These are phyloP conservation scores for Annulohypoxylon moriforme DNA, from an alignment of 495 filamentous ascomycete species.

Conservation along the genomic window DNA sequence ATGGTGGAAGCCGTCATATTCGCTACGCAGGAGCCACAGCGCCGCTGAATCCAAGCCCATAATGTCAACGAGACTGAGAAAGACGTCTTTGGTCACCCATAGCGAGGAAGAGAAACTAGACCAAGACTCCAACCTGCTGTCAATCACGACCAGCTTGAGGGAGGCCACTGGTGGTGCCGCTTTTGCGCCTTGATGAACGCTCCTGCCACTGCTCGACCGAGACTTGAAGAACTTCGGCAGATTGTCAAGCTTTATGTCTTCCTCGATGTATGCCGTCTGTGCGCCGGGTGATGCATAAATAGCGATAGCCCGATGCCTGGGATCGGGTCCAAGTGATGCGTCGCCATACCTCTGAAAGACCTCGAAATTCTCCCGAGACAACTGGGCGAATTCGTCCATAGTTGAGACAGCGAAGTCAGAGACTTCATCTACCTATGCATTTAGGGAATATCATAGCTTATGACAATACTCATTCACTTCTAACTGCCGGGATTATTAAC, in stretches of 20 bases:
- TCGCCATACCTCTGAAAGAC: slow-evolving; percentile 38
- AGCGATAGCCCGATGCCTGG: slow-evolving; percentile 30
- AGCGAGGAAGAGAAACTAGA: slow-evolving; percentile 26
- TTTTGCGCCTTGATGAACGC: neutral
- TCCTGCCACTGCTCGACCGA: neutral
- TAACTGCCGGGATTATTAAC: neutral
- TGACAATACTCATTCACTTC: neutral
- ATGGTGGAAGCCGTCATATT: slow-evolving; percentile 41
- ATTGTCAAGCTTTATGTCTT: slow-evolving; percentile 22
- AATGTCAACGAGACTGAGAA: slow-evolving; percentile 28
- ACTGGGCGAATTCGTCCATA: slow-evolving; percentile 43
- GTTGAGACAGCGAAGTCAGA: slow-evolving; percentile 10
- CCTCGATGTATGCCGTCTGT: slow-evolving; percentile 27
- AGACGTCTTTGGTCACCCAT: slow-evolving; percentile 30
- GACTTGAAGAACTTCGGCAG: slow-evolving; percentile 28
- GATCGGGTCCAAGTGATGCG: slow-evolving; percentile 26
- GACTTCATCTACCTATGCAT: slow-evolving; percentile 3
- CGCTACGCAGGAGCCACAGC: slow-evolving; percentile 39
- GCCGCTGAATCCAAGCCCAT: slow-evolving; percentile 35
- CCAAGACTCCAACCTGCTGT: slow-evolving; percentile 38
- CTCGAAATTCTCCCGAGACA: slow-evolving; percentile 41
- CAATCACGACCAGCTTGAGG: slow-evolving; percentile 31
- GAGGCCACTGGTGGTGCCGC: neutral
- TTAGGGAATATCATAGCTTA: slow-evolving; percentile 6
- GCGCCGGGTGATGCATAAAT: slow-evolving; percentile 12